Percentiles rank a stretch among this genome's conserved stretches.
Evolutionary conservation across 257 asterid species (phyloP).

Genomic region (Plantago major): DNA sequence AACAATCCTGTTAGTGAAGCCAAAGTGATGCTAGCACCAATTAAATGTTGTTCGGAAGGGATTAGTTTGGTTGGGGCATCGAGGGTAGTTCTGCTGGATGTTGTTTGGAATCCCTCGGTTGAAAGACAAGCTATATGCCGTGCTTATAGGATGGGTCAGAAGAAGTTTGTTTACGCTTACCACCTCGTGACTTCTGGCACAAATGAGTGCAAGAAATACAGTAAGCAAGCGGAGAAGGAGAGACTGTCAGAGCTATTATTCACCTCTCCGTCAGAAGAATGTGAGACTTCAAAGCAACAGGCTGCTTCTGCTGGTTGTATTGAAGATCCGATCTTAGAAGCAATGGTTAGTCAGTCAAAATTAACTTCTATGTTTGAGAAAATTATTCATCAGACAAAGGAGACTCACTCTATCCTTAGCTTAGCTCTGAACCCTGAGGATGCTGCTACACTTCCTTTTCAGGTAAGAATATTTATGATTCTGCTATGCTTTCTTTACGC

Average conservation of each 20-base stretch:
- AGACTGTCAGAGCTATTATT: slow-evolving; percentile 20
- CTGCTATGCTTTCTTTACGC: no score
- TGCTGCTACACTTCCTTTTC: no score
- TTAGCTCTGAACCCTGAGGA: no score
- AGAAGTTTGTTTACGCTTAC: slow-evolving; percentile 10
- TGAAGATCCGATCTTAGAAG: slow-evolving; percentile 15
- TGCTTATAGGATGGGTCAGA: slow-evolving; percentile 16
- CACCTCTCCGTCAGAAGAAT: slow-evolving; percentile 8
- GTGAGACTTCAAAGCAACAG: not conserved
- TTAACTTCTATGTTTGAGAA: no score
- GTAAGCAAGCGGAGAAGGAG: slow-evolving; percentile 20
- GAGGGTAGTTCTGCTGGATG: slow-evolving; percentile 16
- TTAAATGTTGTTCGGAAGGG: slow-evolving; percentile 19
- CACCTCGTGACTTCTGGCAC: slow-evolving; percentile 20
- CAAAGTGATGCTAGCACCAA: slow-evolving; percentile 16
- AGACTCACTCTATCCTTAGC: no score
- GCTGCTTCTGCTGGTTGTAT: not conserved
- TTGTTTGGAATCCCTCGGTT: no score
- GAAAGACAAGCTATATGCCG: slow-evolving; percentile 21
- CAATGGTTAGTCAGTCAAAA: no score
- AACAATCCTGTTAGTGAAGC: slow-evolving; percentile 9
- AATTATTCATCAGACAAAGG: no score
- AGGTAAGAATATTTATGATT: no score
- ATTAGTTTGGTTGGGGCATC: slow-evolving; percentile 19
- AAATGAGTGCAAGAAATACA: slow-evolving; percentile 14